Evolutionary conservation across 2,329 filamentous ascomycete genomes (phyloP).

Genomic region (Calonectria crousiana): DNA sequence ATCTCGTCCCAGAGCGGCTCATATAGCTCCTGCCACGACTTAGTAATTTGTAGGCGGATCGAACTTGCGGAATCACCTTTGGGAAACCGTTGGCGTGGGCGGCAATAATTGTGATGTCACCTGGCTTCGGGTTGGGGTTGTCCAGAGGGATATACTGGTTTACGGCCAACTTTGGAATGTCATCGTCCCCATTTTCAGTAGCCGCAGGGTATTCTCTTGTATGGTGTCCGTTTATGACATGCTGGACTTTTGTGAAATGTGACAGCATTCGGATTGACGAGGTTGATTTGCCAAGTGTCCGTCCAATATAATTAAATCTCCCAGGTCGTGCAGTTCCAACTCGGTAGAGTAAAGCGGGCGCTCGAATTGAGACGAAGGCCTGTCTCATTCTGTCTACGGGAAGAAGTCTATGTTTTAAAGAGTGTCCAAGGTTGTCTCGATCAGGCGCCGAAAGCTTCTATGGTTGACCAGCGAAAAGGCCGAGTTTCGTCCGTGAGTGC

Average conservation of each 20-base stretch:
- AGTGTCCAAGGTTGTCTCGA: too few relatives aligned
- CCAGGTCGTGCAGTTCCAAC: too few relatives aligned
- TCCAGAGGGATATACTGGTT: conserved; percentile 15
- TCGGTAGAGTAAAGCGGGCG: too few relatives aligned
- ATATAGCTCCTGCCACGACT: neutral
- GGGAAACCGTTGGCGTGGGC: conserved; percentile 19
- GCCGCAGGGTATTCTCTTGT: conserved; percentile 5
- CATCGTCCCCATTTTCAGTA: neutral
- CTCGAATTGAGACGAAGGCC: too few relatives aligned
- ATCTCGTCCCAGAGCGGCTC: conserved; percentile 17
- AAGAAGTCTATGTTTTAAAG: too few relatives aligned
- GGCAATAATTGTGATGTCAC: conserved; percentile 11
- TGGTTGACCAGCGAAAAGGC: too few relatives aligned
- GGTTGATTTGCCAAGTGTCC: too few relatives aligned
- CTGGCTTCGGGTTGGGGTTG: neutral
- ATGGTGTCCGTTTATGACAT: neutral
- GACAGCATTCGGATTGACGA: neutral
- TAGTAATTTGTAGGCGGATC: neutral
- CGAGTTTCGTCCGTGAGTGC: too few relatives aligned
- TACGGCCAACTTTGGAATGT: neutral
- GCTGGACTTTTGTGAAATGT: neutral
- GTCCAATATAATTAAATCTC: too few relatives aligned
- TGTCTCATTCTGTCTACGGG: too few relatives aligned
- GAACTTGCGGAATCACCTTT: neutral
- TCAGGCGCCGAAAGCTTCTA: too few relatives aligned